Evolutionary conservation across 2,329 filamentous ascomycete genomes (phyloP), one percentile per base, ranked within the genome.

Genomic region (Hypocreales sp.): DNA sequence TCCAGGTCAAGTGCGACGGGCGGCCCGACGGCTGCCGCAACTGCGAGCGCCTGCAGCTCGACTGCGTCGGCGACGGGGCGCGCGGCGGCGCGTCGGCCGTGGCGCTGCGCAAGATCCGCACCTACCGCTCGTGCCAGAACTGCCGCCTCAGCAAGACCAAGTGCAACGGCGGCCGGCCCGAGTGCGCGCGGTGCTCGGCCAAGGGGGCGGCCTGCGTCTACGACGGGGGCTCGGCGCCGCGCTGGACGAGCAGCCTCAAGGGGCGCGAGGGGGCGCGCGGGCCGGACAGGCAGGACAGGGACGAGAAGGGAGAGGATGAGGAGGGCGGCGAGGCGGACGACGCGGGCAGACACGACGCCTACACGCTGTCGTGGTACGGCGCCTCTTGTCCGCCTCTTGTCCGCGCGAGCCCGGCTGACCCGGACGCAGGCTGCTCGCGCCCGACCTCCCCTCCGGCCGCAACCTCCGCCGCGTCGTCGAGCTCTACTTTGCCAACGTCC

Each of bases 91-190:
- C 41, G 16, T 40, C 45, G 18, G 39, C 47, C 8, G 37, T 45
- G 5, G 41, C 50, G 3, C 30, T 53, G 25, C 42, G 49, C 23
- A 56, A 54, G 42, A 55, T 55, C 24, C 48, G 52, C 27, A 56
- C 52, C 11, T 56, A 56, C 33, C 50, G 52, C 15, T 55, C 51
- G 15, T 56, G 52, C 28, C 51, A 48, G 29, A 46, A 37, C 40
- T 56, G 52, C 32, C 51, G 52, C 25, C 33, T 53, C 15, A 54
- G 51, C 31, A 56, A 56, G 47, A 56, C 52, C 5, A 55, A 57
- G 40, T 57, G 53, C 37, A 45, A 55, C 26, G 54, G 53, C 42
- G 50, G 49, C 34, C 49, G 51, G 11, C 53, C 53, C 25, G 46
- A 37, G 30, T 57, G 53, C 35, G 46, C 50, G 21, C 41, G 50